phyloP scores from a whole-genome alignment of 2,329 filamentous ascomycete species.

The Thielaviopsis musarum region DNA sequence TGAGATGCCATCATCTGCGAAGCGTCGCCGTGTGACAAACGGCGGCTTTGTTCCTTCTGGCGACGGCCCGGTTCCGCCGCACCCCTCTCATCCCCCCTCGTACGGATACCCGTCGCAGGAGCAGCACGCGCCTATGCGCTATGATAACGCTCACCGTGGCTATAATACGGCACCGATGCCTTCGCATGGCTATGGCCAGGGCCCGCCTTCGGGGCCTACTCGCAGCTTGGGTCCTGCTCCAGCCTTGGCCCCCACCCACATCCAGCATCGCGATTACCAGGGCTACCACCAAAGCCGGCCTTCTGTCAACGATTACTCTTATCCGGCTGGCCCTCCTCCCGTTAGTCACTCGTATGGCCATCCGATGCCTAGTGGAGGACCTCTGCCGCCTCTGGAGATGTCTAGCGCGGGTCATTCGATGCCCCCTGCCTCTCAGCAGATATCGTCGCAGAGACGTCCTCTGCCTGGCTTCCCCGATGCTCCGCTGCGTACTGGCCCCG shows the following conservation, averaged over 20 bases:
- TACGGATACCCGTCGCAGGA: slow-evolving; percentile 1
- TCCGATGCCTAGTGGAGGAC: neutral
- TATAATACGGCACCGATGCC: neutral
- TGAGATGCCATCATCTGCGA: neutral
- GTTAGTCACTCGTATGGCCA: neutral
- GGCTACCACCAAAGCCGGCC: neutral
- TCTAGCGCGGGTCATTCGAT: neutral
- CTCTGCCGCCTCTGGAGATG: neutral
- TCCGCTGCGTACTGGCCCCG: neutral
- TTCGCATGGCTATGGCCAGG: neutral
- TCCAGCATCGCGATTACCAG: neutral
- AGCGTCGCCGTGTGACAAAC: neutral
- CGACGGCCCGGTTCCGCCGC: neutral
- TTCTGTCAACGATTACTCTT: neutral
- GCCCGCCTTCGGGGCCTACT: neutral
- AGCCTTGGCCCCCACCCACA: neutral
- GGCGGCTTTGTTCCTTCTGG: neutral
- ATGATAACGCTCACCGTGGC: neutral
- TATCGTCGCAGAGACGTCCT: neutral
- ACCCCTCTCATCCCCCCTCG: neutral
- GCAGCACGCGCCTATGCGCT: neutral
- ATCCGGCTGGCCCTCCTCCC: neutral
- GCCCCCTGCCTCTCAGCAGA: neutral
- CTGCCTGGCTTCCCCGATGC: slow-evolving; percentile 1
- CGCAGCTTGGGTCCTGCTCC: neutral